Evolutionary conservation across 2,329 filamentous ascomycete species (phyloP).

Genomic region (Trichoderma semiorbis): DNA sequence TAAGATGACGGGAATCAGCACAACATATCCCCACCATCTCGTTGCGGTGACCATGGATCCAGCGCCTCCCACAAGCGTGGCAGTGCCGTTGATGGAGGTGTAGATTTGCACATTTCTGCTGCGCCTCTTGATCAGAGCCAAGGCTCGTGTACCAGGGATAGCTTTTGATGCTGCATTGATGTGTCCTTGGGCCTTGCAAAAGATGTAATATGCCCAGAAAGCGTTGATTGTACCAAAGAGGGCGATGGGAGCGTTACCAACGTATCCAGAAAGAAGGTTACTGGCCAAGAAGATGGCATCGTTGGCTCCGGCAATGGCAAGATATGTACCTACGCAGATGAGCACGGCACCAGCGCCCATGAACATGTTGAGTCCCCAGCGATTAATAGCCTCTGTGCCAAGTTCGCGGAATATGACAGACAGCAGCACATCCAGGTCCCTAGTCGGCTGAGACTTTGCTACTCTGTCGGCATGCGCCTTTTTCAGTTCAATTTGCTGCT

Average conservation of each 20-base stretch:
- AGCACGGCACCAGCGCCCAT: constrained; percentile 49
- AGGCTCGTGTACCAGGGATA: constrained; percentile 26
- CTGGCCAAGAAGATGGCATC: constrained; percentile 41
- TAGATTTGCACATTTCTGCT: constrained; percentile 44
- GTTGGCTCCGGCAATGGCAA: constrained; percentile 52
- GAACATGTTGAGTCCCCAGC: constrained; percentile 48
- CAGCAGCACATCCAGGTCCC: constrained; percentile 36
- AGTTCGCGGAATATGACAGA: constrained; percentile 47
- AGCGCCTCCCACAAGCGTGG: constrained; percentile 45
- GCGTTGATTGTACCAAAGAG: constrained; percentile 48
- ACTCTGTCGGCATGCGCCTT: constrained; percentile 20
- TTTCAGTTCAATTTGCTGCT: constrained; percentile 37
- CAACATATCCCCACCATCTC: constrained; percentile 51
- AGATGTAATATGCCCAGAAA: constrained; percentile 45
- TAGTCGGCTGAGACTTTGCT: not conserved
- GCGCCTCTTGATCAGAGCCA: constrained; percentile 34
- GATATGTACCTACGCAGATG: constrained; percentile 49
- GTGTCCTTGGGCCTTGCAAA: constrained; percentile 39
- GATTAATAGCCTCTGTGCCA: constrained; percentile 48
- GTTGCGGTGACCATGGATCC: constrained; percentile 49
- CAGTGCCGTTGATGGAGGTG: constrained; percentile 41
- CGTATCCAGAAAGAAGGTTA: constrained; percentile 53
- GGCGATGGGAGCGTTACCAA: constrained; percentile 50
- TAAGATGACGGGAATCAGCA: constrained; percentile 49
- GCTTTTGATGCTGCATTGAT: constrained; percentile 25